A percentile compares a stretch with the other conserved stretches of the same genome.
Conservation (phyloP, 1,284 basidiomycete genomes). For the Dichomitus squalens region DNA sequence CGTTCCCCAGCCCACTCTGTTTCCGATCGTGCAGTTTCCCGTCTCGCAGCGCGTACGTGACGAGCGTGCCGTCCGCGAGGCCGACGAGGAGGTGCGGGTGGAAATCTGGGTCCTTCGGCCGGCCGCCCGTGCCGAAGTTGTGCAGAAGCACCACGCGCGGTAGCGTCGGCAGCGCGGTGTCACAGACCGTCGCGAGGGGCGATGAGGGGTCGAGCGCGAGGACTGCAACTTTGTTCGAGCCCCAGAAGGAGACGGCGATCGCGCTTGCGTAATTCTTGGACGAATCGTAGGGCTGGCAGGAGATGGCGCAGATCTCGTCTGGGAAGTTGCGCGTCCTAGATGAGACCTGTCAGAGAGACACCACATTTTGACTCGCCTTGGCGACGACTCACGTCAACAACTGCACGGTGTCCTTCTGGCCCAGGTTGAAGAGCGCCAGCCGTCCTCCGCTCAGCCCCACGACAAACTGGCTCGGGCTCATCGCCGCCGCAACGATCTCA, state of each 20-base stretch:
- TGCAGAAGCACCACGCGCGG: conserved; percentile 75
- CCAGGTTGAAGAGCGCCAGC: conserved; percentile 54
- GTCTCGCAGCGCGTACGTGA: conserved; percentile 54
- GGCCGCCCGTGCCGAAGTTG: conserved; percentile 53
- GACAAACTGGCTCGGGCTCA: conserved; percentile 66
- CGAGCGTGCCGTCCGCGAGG: conserved; percentile 80
- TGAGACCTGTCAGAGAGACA: not conserved
- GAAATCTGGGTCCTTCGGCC: conserved; percentile 37
- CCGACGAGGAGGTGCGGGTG: conserved; percentile 75
- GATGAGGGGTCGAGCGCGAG: conserved; percentile 44
- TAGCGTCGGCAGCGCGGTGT: conserved; percentile 55
- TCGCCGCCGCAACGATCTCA: conserved; percentile 67
- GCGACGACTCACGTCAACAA: conserved; percentile 36
- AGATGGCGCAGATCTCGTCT: conserved; percentile 66
- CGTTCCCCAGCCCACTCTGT: conserved; percentile 65
- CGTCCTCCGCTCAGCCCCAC: conserved; percentile 60
- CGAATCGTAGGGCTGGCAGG: conserved; percentile 56
- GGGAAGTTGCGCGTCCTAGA: conserved; percentile 27
- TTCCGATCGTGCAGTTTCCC: conserved; percentile 56
- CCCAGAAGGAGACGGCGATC: conserved; percentile 80
- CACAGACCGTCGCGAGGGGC: conserved; percentile 44
- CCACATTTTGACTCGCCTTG: too few relatives aligned
- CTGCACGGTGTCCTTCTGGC: conserved; percentile 42
- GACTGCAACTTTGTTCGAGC: conserved; percentile 64
- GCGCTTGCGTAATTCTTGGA: conserved; percentile 47